Base-by-base conservation (phyloP, 2,329 filamentous ascomycete species). In the Calonectria hawksworthii region DNA sequence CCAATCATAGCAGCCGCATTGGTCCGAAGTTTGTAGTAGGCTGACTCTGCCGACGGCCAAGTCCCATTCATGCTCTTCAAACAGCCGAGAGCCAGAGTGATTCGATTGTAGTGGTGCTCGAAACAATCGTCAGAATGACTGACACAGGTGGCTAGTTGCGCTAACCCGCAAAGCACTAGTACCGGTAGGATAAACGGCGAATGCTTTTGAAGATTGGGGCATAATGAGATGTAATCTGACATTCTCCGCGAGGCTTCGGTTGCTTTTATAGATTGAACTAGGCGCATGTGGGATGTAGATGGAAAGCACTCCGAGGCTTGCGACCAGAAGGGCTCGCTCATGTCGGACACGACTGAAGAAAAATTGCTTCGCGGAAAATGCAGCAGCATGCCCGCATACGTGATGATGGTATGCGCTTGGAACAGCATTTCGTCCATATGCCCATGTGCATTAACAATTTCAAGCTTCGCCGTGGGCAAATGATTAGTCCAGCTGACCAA, bases 401-500 rank as follows among this genome's bases (percentile, higher is more conserved):
- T 74, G 0, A 80, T 80, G 21, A 80, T 70, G 32, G 76, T 75
- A 3, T 80, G 77, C 0, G 78, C 78, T n/a, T 80, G 78, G 0
- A 80, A 79, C 72, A 80, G 69, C 73, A 80, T 80, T 26, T 80
- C 78, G 10, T 80, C 78, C 0, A 80, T 77, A 2, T 79, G 74
- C 0, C 78, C 78, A 9, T 76, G 79, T 0, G 70, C 70, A 4
- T 77, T 73, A 1, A 77, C 78, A 0, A 77, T 75, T 1, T 80
- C 78, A 4, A 77, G 1, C 34, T 80, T 80, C 4, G 70, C 75
- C 0, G 73, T 51, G 0, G 74, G 75, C 0, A 80, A 9, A 4
- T 80, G 78, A 13, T 80, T 77, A 0, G 78, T 76, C 78, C 78
- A 80, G 13, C 74, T 77, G 0, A 77, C 73, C 0, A 80, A 50